Base-by-base conservation (phyloP, 2,329 filamentous ascomycete genomes). In the Dactylellina sp. region DNA sequence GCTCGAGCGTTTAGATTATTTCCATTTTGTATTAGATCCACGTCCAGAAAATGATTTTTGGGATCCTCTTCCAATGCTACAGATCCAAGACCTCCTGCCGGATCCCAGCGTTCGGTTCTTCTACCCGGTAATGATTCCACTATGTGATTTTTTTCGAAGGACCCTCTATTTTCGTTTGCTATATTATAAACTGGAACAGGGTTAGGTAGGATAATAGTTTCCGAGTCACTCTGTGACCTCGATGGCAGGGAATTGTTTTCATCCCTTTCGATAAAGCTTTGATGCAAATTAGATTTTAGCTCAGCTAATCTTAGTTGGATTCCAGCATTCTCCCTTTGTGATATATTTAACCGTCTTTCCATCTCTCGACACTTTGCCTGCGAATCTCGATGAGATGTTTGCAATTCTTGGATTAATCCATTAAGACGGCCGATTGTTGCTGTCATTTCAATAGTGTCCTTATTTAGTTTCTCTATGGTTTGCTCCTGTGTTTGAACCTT, bases 301-400 rank as follows among this genome's bases (percentile, higher is more conserved):
- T 74, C 56, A 1, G 61, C 61, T 12, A 74, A 39, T 40, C 61
- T 49, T 18, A 61, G n/a, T 40, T 74, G 70, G 32, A 74, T 57
- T 7, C 61, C 47, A 12, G 49, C 44, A 22, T 74, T 74, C 28
- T 74, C 70, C 28, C 70, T 55, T 20, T 74, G 70, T n/a, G 61
- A 53, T 28, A 56, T 74, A 20, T 20, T 44, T 18, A 74, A 49
- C 16, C 49, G 59, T 22, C 24, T 66, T 24, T 65, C 61, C 32
- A 74, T 28, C 37, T 74, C 70, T 46, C 56, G 44, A 35, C 35
- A 61, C 25, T 24, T 47, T 2, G 16, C 7, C 5, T 66, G 60
- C 16, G 49, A 22, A 11, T 35, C 18, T 18, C 20, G 28, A 39
- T 55, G 37, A 20, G 70, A 66, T 1, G 22, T 9, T 14, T 37